phyloP scores from a whole-genome alignment of 176 grass and related monocot species.

The Oryza officinalis region DNA sequence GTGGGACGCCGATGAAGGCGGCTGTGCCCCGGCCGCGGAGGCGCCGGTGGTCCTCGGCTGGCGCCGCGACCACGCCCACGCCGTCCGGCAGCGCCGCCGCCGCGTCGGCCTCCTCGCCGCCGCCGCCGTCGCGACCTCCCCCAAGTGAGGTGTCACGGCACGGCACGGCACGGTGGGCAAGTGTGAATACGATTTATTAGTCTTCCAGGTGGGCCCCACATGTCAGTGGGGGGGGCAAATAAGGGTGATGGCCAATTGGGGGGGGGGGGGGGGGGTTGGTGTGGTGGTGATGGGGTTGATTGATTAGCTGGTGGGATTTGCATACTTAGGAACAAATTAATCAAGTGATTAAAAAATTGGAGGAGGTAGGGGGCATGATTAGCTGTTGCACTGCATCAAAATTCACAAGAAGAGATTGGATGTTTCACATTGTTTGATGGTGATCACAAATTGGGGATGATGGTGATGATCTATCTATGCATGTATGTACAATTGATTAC shows the following conservation, averaged over 20 bases:
- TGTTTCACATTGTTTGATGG: neutral
- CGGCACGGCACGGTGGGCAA: neutral
- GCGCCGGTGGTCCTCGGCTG: slow-evolving; percentile 42
- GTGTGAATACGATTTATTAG: slow-evolving; percentile 27
- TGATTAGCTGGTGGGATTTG: neutral
- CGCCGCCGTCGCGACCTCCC: neutral
- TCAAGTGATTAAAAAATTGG: neutral
- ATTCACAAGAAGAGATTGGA: too few species aligned
- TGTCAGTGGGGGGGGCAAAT: slow-evolving; percentile 1
- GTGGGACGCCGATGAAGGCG: slow-evolving; percentile 52
- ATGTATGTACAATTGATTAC: neutral
- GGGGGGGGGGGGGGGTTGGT: neutral
- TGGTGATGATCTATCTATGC: neutral
- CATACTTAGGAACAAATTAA: neutral
- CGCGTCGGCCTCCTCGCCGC: neutral
- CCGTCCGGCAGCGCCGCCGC: neutral
- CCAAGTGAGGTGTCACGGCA: neutral
- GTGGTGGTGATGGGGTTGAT: neutral
- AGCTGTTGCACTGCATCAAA: neutral
- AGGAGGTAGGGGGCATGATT: neutral
- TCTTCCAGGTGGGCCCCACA: neutral
- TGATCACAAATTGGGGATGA: neutral
- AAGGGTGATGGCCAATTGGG: neutral
- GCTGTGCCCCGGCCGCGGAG: neutral
- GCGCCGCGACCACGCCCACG: slow-evolving; percentile 38